phyloP scores from a whole-genome alignment of 2,329 filamentous ascomycete genomes.

The Ceratocystis harringtonii region DNA sequence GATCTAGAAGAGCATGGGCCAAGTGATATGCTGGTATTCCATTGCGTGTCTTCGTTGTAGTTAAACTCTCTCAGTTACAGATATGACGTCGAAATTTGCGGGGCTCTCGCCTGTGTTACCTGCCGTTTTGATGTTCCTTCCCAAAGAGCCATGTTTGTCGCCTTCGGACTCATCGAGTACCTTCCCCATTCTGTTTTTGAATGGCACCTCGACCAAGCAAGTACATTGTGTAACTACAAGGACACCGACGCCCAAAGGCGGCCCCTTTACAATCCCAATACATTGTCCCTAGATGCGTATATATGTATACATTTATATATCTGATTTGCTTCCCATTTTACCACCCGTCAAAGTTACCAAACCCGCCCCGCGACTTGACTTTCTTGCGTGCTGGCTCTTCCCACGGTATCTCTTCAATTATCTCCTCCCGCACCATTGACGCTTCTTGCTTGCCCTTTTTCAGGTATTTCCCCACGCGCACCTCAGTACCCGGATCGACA shows the following conservation, averaged over 20 bases:
- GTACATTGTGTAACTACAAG: background rate
- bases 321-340: slow-evolving; percentile 27
- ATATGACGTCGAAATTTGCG: background rate
- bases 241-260: background rate
- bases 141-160: slow-evolving; percentile 10
- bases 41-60: too few species aligned
- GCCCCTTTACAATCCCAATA: background rate
- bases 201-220: background rate
- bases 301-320: background rate
- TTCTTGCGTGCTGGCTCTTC: slow-evolving; percentile 71
- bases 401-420: slow-evolving; percentile 48
- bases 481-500: slow-evolving; percentile 29
- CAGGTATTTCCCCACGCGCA: slow-evolving; percentile 65
- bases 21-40: too few species aligned
- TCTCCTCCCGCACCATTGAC: slow-evolving; percentile 36
- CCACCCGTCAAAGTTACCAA: slow-evolving; percentile 93
- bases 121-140: slow-evolving; percentile 2
- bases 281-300: background rate
- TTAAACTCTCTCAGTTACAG: background rate
- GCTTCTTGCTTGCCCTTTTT: slow-evolving; percentile 23
- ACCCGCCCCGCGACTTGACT: slow-evolving; percentile 53
- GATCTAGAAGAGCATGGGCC: too few species aligned
- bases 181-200: background rate
- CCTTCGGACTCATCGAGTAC: background rate
- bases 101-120: background rate